Conservation (phyloP, 352 stramenopile genomes). For the Paralagenidium karlingii region DNA sequence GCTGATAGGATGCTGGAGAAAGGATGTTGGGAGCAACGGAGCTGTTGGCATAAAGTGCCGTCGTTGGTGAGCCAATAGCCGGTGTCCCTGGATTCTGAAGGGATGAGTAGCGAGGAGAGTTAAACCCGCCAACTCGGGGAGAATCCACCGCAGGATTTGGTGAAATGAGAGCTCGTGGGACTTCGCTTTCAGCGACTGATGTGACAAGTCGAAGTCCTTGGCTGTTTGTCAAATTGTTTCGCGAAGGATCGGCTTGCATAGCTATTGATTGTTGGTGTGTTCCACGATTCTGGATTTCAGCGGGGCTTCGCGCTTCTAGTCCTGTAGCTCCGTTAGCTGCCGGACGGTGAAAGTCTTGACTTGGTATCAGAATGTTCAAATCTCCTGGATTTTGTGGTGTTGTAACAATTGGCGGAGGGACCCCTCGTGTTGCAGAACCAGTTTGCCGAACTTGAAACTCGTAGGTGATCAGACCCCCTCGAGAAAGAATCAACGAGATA, state of each 20-base stretch:
- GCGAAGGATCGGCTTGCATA: too few relatives aligned
- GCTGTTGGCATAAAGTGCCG: conserved; percentile 35
- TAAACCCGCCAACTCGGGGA: conserved; percentile 59
- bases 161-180: conserved; percentile 67
- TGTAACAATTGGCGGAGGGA: conserved; percentile 42
- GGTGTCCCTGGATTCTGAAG: conserved; percentile 65
- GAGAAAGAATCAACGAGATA: conserved; percentile 77
- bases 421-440: conserved; percentile 4
- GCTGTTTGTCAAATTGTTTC: conserved; percentile 12
- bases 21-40: conserved; percentile 21
- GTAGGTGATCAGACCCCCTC: conserved; percentile 73
- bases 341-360: conserved; percentile 67
- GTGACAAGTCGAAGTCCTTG: conserved; percentile 75
- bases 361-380: conserved; percentile 27
- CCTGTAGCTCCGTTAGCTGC: conserved; percentile 11
- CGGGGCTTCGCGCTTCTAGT: conserved; percentile 53
- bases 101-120: conserved; percentile 54
- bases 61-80: conserved; percentile 24
- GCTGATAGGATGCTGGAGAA: conserved; percentile 74
- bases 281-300: conserved; percentile 74
- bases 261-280: too few relatives aligned
- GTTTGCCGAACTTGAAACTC: conserved; percentile 61
- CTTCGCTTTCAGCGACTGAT: conserved; percentile 66
- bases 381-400: conserved; percentile 16
- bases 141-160: conserved; percentile 80